These are phyloP conservation scores for Caryocar brasiliense DNA, from an alignment of 441 rosid genomes.

Conservation along the genomic window DNA sequence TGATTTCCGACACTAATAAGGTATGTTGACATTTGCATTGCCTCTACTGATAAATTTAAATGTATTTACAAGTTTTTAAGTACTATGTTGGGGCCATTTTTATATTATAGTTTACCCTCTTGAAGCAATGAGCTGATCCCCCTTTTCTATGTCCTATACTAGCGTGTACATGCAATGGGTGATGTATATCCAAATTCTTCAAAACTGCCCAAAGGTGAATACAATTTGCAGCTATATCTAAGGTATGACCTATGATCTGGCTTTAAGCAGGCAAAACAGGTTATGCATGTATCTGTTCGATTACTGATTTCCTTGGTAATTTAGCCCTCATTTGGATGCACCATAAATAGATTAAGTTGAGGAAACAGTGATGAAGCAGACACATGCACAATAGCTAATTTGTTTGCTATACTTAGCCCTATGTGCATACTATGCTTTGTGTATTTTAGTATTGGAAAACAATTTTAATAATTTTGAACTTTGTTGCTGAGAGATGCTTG, in stretches of 20 bases:
- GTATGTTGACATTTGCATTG: conserved; percentile 24
- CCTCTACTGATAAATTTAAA: not conserved
- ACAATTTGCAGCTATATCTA: conserved; percentile 62
- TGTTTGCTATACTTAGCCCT: too few species aligned
- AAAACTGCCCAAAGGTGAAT: conserved; percentile 91
- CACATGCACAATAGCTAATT: too few species aligned
- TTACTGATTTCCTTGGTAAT: not conserved
- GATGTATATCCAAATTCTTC: conserved; percentile 79
- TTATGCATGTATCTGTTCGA: too few species aligned
- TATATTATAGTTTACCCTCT: conserved; percentile 5
- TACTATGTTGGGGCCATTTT: too few species aligned
- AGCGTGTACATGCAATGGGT: conserved; percentile 86
- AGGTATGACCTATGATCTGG: conserved; percentile 56
- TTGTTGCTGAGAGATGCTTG: too few species aligned
- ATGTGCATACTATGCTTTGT: too few species aligned
- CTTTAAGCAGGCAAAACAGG: too few species aligned
- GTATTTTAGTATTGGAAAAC: too few species aligned
- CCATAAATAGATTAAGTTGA: not conserved
- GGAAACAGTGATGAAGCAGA: too few species aligned
- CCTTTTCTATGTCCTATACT: conserved; percentile 6
- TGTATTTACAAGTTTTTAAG: too few species aligned
- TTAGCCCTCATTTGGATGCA: not conserved
- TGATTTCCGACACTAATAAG: conserved; percentile 92
- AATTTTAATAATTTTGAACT: too few species aligned
- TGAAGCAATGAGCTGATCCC: conserved; percentile 9